Base-by-base conservation (phyloP, 768 basidiomycete genomes). In the Polyporus arcularius region DNA sequence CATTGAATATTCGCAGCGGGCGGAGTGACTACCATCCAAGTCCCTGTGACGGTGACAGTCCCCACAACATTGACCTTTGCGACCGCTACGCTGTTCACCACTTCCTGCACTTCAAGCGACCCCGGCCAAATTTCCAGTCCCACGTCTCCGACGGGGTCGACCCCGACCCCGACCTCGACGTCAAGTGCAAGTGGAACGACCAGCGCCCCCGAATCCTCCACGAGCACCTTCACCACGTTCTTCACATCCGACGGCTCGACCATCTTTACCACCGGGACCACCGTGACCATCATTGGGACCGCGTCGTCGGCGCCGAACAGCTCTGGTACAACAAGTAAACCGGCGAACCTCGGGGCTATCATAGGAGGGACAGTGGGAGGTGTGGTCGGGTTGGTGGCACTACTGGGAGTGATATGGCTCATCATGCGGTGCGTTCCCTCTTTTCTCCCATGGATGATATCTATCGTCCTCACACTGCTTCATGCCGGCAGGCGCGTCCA, bases 11-110 rank as follows among this genome's bases (percentile, higher is more conserved):
- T 12, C 46, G 28, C 2, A 57, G 58, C 18, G 3, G 63, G 63
- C 15, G 59, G 58, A 11, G 43, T 50, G 32, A 64, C 57, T 5
- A 67, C 65, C 6, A 53, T 55, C 0, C 57, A 60, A 11, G 60
- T 67, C 4, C 64, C 66, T 9, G 57, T 69, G 16, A 50, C 57
- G 42, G 18, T 63, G 31, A 69, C 68, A 1, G 55, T 67, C 8
- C 64, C 64, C 4, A 53, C 63, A 8, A 69, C 64, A 7, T 53
- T 52, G 3, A 61, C 54, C 4, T 55, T 57, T 1, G 26, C 68
- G 2, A 69, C 65, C 16, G 62, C 65, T 4, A 69, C 68, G 1
- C 55, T 65, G 2, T 69, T 63, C 43, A 51, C 63, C 14, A 69
- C 68, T 3, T 49, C 57, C n/a, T 69, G 68, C 21, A 26, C 21